Percentiles rank a stretch among this genome's conserved stretches.
phyloP scores from a whole-genome alignment of 2,329 filamentous ascomycete species.

The Ilyonectria robusta region DNA sequence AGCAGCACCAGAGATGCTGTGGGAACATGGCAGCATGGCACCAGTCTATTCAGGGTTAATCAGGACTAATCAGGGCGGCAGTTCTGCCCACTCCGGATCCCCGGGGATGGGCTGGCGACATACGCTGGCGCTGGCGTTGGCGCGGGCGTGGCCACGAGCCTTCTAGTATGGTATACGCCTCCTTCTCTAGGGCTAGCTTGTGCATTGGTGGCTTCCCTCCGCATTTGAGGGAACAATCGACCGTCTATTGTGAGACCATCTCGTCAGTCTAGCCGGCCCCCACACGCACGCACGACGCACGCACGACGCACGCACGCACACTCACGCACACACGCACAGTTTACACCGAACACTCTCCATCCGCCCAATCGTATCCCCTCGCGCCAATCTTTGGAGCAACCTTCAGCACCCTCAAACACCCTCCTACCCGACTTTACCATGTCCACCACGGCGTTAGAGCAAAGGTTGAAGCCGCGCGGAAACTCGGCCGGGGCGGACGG shows the following conservation, averaged over 20 bases:
- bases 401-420: background rate
- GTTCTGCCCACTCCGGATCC: constrained; percentile 13
- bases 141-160: constrained; percentile 10
- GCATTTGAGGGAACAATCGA: constrained; percentile 34
- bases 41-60: too few species aligned
- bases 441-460: background rate
- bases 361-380: background rate
- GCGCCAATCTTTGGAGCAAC: constrained; percentile 4
- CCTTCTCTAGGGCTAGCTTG: constrained; percentile 24
- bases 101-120: constrained; percentile 30
- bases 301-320: background rate
- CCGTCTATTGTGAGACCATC: constrained; percentile 23
- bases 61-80: constrained; percentile 25
- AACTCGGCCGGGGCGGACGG: constrained; percentile 26
- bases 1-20: constrained; percentile 9
- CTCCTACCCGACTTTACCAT: too few species aligned
- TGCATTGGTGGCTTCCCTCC: constrained; percentile 24
- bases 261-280: constrained; percentile 23
- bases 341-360: background rate
- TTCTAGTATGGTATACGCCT: background rate
- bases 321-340: constrained; percentile 9
- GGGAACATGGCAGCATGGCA: constrained; percentile 8
- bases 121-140: constrained; percentile 26
- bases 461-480: constrained; percentile 16
- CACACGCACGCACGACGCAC: constrained; percentile 15